phyloP scores from a whole-genome alignment of 495 filamentous ascomycete genomes.

The Margaritispora aquatica region DNA sequence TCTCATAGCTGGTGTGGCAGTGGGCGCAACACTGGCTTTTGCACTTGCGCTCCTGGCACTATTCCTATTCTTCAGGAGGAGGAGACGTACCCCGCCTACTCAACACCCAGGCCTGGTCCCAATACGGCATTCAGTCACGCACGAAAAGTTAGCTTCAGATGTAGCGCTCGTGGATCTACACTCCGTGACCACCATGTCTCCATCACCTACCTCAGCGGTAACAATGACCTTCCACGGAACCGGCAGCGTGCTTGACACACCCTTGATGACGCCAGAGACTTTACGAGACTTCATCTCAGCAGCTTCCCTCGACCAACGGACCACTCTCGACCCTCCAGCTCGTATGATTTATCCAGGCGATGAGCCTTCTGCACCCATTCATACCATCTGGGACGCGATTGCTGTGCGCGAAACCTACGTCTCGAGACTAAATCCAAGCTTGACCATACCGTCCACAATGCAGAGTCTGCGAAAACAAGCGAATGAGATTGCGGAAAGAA shows the following conservation, averaged over 20 bases:
- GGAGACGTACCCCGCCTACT: too few relatives aligned
- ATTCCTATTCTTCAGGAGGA: neutral
- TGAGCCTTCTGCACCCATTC: neutral
- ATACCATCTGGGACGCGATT: constrained; percentile 1
- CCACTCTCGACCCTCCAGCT: neutral
- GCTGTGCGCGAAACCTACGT: constrained; percentile 1
- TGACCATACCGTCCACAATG: neutral
- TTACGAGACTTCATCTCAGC: neutral
- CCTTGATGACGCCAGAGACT: neutral
- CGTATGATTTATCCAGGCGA: neutral
- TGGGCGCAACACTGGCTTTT: neutral
- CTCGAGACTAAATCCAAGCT: neutral
- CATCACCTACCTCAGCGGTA: neutral
- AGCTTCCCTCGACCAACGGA: neutral
- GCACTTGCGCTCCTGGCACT: neutral
- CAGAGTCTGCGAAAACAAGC: neutral
- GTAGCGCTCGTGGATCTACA: neutral
- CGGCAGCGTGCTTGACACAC: neutral
- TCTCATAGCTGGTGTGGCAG: neutral
- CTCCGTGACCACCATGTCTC: neutral
- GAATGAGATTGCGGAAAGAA: neutral
- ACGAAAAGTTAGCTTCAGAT: neutral
- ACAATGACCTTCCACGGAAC: neutral
- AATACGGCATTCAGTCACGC: neutral
- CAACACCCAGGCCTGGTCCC: too few relatives aligned